Percentiles rank a stretch among this genome's conserved stretches.
These are phyloP conservation scores for Neofusicoccum umdonicola DNA, from an alignment of 2,329 filamentous ascomycete genomes.

Conservation along the genomic window DNA sequence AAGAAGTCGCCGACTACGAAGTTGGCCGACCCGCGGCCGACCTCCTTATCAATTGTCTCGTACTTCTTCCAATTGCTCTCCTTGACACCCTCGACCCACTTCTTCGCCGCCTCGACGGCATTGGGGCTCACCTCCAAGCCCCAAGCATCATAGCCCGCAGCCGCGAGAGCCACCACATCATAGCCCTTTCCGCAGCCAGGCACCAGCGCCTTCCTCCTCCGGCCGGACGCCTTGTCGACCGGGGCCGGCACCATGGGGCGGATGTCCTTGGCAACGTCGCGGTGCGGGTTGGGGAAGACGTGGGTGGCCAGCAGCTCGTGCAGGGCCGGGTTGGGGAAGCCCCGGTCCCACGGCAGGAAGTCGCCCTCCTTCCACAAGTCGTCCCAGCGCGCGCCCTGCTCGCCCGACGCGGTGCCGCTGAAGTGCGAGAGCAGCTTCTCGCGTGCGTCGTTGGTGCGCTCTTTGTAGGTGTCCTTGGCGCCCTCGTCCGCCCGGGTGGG, in stretches of 20 bases:
- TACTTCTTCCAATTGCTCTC: constrained; percentile 40
- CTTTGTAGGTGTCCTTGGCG: background rate
- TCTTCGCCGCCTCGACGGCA: constrained; percentile 48
- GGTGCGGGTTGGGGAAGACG: constrained; percentile 24
- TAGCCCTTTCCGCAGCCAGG: constrained; percentile 81
- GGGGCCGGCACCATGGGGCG: constrained; percentile 3
- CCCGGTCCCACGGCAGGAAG: constrained; percentile 59
- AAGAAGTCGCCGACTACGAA: constrained; percentile 69
- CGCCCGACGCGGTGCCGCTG: background rate
- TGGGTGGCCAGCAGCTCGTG: constrained; percentile 49
- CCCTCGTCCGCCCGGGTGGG: background rate
- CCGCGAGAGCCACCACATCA: constrained; percentile 72
- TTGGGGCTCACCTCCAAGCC: constrained; percentile 67
- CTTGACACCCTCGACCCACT: constrained; percentile 36
- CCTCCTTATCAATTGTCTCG: constrained; percentile 38
- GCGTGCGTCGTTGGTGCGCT: constrained; percentile 16
- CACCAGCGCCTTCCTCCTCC: constrained; percentile 62
- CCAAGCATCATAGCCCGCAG: constrained; percentile 73
- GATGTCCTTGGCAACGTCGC: constrained; percentile 34
- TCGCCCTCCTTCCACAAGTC: constrained; percentile 54
- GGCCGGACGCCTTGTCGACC: background rate
- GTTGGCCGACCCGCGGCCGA: constrained; percentile 51
- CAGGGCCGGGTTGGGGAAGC: constrained; percentile 58
- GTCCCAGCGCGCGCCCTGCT: constrained; percentile 43
- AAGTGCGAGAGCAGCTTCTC: constrained; percentile 7